Evolutionary conservation across 495 filamentous ascomycete genomes (phyloP).

Genomic region (Penicillium canescens): DNA sequence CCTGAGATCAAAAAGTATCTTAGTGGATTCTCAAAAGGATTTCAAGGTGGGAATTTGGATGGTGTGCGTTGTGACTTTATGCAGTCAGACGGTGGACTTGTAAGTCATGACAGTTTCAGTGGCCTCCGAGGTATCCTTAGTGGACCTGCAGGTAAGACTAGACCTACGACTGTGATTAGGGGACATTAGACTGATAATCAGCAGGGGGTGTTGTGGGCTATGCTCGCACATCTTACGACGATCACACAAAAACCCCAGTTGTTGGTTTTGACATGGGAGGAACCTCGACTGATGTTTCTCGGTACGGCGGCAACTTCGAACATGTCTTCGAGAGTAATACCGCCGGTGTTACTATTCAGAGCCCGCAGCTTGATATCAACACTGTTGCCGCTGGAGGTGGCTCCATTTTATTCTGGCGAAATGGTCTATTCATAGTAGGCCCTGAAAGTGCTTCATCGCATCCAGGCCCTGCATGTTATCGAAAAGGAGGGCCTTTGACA

Average conservation of each 20-base stretch:
- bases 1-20: too few species aligned
- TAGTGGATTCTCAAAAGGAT: too few species aligned
- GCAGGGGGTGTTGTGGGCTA: constrained; percentile 84
- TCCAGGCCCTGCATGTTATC: constrained; percentile 91
- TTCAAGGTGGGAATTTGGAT: too few species aligned
- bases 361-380: constrained; percentile 95
- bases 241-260: constrained; percentile 80
- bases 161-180: too few species aligned
- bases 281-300: constrained; percentile 91
- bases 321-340: constrained; percentile 98
- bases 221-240: constrained; percentile 88
- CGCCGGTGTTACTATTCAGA: constrained; percentile 92
- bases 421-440: constrained; percentile 91
- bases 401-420: constrained; percentile 86
- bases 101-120: too few species aligned
- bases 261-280: constrained; percentile 98
- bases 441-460: constrained; percentile 92
- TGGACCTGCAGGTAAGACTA: too few species aligned
- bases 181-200: too few species aligned
- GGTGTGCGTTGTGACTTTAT: too few species aligned
- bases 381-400: constrained; percentile 95
- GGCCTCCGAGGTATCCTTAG: too few species aligned
- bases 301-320: constrained; percentile 91
- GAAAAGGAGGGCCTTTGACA: constrained; percentile 89
- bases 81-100: too few species aligned